Base-by-base conservation (phyloP, 2,329 filamentous ascomycete genomes). In the Sporothrix pseudoabietina region DNA sequence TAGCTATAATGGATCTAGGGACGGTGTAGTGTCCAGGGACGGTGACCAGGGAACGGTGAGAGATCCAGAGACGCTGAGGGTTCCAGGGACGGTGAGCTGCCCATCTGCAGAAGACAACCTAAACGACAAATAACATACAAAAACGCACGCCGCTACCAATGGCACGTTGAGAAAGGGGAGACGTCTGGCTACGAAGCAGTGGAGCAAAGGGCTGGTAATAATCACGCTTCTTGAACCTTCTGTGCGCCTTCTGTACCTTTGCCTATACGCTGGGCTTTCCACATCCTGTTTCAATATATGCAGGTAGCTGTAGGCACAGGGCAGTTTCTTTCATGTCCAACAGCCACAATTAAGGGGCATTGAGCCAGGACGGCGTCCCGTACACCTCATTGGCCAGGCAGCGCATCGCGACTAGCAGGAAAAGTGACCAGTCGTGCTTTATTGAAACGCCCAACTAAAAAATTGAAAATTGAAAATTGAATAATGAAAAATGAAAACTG, bases 361-460 rank as follows among this genome's bases (percentile, higher is more conserved):
- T 55, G 54, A n/a, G 2, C 54, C n/a, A 55, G 54, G 54, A 55
- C n/a, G 54, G n/a, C 54, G 54, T 26, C 22, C 54, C 54, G 54
- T 55, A n/a, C n/a, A 55, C 54, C n/a, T 55, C 6, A 55, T 55
- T 55, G 22, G 54, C 54, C 12, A 55, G 54, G n/a, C 3, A 55
- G 6, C 2, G 54, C 26, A 55, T 55, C 54, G 54, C 22, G 54
- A 6, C 54, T 55, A n/a, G n/a, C 26, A 55, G n/a, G 54, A 55
- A 55, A 55, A 55, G 54, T 55, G 54, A 55, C 54, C 3, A 55
- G 54, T 55, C 54, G 54, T 55, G 54, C n/a, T 52, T 55, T 55
- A 55, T 55, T 7, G 26, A 55, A 55, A 55, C 54, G 54, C n/a
- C n/a, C n/a, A 55, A 3, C 54, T 8, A 26, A 55, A 30, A 55